Evolutionary conservation across 192 early-diverging fungal species (phyloP).

Genomic region (Linnemannia zychae): DNA sequence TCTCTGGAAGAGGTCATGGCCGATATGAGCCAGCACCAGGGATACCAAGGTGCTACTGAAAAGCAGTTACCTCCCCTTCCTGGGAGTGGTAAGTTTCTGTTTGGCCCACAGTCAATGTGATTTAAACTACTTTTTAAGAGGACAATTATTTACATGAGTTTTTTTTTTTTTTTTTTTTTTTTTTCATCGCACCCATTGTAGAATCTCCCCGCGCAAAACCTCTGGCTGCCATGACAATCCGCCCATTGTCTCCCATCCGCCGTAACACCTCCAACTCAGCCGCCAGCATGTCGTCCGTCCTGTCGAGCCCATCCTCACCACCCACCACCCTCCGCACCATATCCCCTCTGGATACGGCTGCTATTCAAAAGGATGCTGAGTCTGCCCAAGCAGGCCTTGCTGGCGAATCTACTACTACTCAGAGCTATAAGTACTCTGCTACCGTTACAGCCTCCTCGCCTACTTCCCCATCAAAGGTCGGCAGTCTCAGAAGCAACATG

Average conservation of each 20-base stretch:
- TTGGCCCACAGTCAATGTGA: neutral
- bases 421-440: neutral
- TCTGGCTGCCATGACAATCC: conserved; percentile 19
- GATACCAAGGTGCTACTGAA: neutral
- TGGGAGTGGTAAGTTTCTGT: conserved; percentile 21
- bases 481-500: conserved; percentile 16
- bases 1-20: conserved; percentile 11
- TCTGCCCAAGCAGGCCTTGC: neutral
- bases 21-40: neutral
- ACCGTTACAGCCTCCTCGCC: neutral
- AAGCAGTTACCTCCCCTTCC: conserved; percentile 36
- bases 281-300: conserved; percentile 34
- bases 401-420: neutral
- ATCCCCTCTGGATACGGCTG: conserved; percentile 21
- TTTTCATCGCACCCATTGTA: neutral
- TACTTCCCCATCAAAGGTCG: neutral
- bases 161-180: conserved; percentile 2
- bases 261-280: conserved; percentile 30
- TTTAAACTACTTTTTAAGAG: neutral
- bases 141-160: neutral
- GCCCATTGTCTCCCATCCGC: conserved; percentile 52
- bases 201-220: conserved; percentile 1
- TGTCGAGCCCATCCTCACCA: conserved; percentile 30
- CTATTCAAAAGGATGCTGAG: neutral
- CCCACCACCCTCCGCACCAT: neutral